Evolutionary conservation across 176 grass and related monocot species (phyloP), one percentile per base, ranked within the genome.

Genomic region (Aegilops longissima): DNA sequence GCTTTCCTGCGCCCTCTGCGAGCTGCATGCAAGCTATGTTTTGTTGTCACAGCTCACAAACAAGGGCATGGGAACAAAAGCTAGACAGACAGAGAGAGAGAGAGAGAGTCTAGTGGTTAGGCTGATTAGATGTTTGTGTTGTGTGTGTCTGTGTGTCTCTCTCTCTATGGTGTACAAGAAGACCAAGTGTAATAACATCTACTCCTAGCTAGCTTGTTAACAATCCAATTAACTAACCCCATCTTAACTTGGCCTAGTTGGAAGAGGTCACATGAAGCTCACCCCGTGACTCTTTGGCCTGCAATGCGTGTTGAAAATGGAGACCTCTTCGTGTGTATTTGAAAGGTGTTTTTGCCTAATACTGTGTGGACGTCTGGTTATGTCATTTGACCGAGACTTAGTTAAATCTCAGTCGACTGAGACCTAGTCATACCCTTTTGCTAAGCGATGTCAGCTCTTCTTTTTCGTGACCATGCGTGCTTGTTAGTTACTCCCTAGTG

Each of bases 341-440:
- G 14, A 68, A 87, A 84, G 45, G 47, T 79, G 4, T 4, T 68
- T 80, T 84, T 91, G 85, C 35, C 78, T 24, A 87, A 35, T 84
- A 80, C 61, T 56, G 73, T 25, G 14, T 87, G 27, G 34, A 67
- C 29, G 79, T 14, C 24, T 49, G 18, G 5, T 31, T 31, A 31
- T 31, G 30, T 31, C 30, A 31, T 31, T 31, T 1, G 30, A 31
- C 30, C 30, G 30, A 31, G 30, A 31, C 30, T 31, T 31, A 1
- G 30, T 31, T 31, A 31, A 31, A 31, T 31, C 30, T 31, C 30
- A 31, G 30, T 31, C 30, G 30, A 31, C 30, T 35, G 34, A 35
- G 34, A 35, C 34, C 34, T 35, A 35, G 4, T 4, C 34, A 35
- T 4, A 35, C 34, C 4, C 34, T 16, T 16, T 51, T 45, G 10